Percentiles rank a stretch among this genome's conserved stretches.
These are phyloP conservation scores for Perkinsus marinus DNA, from an alignment of 169 alveolate genomes.

Conservation along the genomic window DNA sequence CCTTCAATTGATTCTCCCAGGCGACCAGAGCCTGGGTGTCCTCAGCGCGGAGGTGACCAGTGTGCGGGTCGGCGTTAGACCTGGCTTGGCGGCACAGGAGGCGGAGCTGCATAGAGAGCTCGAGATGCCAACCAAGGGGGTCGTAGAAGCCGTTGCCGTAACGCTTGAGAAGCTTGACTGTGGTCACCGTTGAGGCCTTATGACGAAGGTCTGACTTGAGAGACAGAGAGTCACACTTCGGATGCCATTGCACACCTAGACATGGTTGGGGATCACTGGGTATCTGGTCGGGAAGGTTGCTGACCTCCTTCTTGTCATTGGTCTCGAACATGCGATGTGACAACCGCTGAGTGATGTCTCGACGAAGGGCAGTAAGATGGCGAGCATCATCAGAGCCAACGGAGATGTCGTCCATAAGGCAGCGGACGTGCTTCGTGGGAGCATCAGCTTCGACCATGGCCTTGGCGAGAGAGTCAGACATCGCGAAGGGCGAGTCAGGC, in stretches of 20 bases:
- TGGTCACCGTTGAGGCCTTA: neutral
- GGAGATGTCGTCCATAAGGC: neutral
- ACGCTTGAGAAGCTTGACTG: neutral
- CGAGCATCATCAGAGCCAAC: neutral
- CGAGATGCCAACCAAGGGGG: neutral
- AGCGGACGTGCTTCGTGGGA: neutral
- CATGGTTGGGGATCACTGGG: neutral
- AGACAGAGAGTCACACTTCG: neutral
- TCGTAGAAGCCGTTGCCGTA: neutral
- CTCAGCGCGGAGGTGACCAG: neutral
- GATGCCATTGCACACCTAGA: neutral
- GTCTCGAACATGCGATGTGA: neutral
- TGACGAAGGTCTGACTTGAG: neutral
- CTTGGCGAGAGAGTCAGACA: neutral
- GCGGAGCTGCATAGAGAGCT: neutral
- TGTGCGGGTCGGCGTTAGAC: neutral
- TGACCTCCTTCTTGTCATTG: neutral
- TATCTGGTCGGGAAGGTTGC: neutral
- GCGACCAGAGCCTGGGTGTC: neutral
- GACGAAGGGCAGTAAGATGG: neutral
- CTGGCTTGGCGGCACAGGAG: neutral
- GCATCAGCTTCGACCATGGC: neutral
- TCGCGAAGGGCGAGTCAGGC: neutral
- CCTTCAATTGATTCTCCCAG: neutral
- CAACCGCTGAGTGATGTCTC: neutral